A percentile compares a stretch with the other conserved stretches of the same genome.
phyloP scores from a whole-genome alignment of 73 alveolate genomes.

The Paramecium octaurelia region DNA sequence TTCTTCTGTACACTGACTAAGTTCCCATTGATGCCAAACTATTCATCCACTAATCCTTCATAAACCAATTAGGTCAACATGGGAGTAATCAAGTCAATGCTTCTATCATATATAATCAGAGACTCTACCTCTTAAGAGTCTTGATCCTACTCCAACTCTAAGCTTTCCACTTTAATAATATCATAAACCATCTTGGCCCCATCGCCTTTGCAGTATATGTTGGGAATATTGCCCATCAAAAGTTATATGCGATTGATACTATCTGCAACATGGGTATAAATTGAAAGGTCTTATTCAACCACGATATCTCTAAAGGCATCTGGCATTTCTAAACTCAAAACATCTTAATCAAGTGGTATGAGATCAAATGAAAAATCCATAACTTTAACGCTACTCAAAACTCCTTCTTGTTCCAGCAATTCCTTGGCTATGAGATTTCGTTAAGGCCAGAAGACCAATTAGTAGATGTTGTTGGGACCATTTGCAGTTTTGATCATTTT shows the following conservation, averaged over 20 bases:
- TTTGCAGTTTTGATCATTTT: neutral
- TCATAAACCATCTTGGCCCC: slow-evolving; percentile 57
- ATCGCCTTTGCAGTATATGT: slow-evolving; percentile 64
- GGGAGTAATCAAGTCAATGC: slow-evolving; percentile 67
- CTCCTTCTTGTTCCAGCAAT: slow-evolving; percentile 43
- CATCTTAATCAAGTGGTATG: slow-evolving; percentile 70
- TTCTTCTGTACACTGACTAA: neutral
- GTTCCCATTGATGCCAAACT: slow-evolving; percentile 61
- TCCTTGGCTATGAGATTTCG: slow-evolving; percentile 37
- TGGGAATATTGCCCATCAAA: slow-evolving; percentile 64
- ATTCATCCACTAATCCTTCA: slow-evolving; percentile 76
- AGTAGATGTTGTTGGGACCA: neutral
- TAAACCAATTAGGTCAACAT: slow-evolving; percentile 66
- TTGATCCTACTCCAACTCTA: neutral
- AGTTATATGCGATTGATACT: slow-evolving; percentile 61
- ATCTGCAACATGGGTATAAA: slow-evolving; percentile 62
- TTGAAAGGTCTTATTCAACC: slow-evolving; percentile 62
- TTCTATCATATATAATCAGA: slow-evolving; percentile 63
- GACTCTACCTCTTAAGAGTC: slow-evolving; percentile 48
- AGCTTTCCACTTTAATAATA: slow-evolving; percentile 15
- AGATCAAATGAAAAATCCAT: slow-evolving; percentile 64
- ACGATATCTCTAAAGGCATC: slow-evolving; percentile 61
- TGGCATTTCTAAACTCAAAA: slow-evolving; percentile 66
- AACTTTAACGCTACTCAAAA: slow-evolving; percentile 6
- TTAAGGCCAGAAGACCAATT: slow-evolving; percentile 45